phyloP scores from a whole-genome alignment of 1,139 yeast species.

The Candida neerlandica region DNA sequence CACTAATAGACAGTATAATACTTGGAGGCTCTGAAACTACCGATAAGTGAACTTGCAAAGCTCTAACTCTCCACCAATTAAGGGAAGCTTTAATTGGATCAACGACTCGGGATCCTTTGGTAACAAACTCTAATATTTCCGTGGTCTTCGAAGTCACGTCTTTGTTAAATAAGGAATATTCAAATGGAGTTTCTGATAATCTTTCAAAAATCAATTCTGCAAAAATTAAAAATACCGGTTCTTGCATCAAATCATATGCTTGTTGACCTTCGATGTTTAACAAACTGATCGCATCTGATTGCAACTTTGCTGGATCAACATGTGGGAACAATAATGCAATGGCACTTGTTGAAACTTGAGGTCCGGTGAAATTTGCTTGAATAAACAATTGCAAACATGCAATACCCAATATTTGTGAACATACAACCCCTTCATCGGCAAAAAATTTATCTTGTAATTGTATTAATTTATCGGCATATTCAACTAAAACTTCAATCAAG shows the following conservation, averaged over 20 bases:
- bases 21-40: constrained; percentile 61
- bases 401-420: constrained; percentile 49
- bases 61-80: constrained; percentile 76
- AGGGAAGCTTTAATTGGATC: constrained; percentile 47
- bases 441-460: constrained; percentile 12
- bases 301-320: constrained; percentile 31
- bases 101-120: constrained; percentile 21
- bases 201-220: constrained; percentile 55
- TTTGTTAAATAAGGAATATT: constrained; percentile 26
- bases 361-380: constrained; percentile 86
- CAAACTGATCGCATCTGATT: constrained; percentile 35
- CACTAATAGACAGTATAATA: constrained; percentile 42
- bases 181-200: constrained; percentile 35
- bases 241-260: constrained; percentile 60
- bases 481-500: constrained; percentile 23
- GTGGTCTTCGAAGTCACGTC: constrained; percentile 19
- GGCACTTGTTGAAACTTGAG: constrained; percentile 49
- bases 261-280: constrained; percentile 62
- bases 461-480: constrained; percentile 23
- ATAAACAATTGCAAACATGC: constrained; percentile 68
- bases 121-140: constrained; percentile 24
- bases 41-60: constrained; percentile 62
- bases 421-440: constrained; percentile 20
- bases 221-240: constrained; percentile 54
- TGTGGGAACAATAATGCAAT: constrained; percentile 34